phyloP scores from a whole-genome alignment of 768 basidiomycete genomes.

The Mrakia frigida region DNA sequence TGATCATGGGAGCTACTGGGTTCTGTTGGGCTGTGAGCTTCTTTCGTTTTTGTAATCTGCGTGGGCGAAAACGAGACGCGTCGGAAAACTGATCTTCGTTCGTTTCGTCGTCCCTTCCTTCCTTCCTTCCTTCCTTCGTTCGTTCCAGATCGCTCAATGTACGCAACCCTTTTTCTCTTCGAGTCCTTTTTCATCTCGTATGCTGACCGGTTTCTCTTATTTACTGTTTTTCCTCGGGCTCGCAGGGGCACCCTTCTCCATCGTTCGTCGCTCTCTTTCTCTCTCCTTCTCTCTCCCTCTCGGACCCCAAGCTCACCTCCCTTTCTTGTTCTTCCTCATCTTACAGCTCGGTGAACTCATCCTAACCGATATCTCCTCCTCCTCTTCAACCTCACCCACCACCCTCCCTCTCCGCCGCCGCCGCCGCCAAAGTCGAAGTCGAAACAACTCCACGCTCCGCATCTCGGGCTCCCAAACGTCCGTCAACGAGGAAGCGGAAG shows the following conservation, averaged over 20 bases:
- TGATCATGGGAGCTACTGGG: constrained; percentile 71
- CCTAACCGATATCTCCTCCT: constrained; percentile 53
- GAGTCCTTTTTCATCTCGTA: too few relatives aligned
- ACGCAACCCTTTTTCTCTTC: neutral
- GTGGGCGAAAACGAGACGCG: neutral
- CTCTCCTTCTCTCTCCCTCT: too few relatives aligned
- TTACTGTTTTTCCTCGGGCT: neutral
- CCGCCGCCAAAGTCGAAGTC: too few relatives aligned
- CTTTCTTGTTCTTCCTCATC: neutral
- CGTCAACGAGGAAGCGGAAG: constrained; percentile 34
- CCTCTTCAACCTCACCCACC: constrained; percentile 8
- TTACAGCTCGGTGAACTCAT: constrained; percentile 77
- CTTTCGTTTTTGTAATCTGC: neutral
- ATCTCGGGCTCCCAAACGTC: constrained; percentile 18
- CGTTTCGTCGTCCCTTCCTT: too few relatives aligned
- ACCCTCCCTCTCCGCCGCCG: neutral
- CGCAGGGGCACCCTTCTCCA: constrained; percentile 70
- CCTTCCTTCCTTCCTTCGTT: neutral
- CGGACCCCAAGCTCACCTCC: neutral
- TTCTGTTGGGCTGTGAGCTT: constrained; percentile 76
- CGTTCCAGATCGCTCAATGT: constrained; percentile 7
- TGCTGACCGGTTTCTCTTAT: neutral
- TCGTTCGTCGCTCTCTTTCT: constrained; percentile 50
- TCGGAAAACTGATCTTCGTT: neutral
- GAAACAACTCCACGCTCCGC: neutral